Conservation (phyloP, 805 yeast genomes). For the Pichia manshurica region DNA sequence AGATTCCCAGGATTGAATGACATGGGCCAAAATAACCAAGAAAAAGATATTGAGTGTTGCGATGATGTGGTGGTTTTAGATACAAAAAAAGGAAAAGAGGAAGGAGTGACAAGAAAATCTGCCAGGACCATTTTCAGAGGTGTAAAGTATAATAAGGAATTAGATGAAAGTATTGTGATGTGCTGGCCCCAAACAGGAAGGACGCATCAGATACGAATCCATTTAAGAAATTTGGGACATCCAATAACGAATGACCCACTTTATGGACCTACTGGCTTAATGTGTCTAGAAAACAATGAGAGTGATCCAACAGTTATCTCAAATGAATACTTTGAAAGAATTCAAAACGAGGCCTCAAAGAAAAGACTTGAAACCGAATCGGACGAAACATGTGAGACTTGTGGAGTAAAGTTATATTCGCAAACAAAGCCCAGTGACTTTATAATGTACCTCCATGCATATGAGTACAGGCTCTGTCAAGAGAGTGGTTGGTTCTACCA, state of each 20-base stretch:
- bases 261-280: constrained; percentile 18
- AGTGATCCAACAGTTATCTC: background rate
- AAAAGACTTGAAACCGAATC: constrained; percentile 10
- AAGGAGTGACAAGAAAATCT: constrained; percentile 22
- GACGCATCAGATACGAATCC: constrained; percentile 55
- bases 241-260: constrained; percentile 34
- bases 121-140: constrained; percentile 22
- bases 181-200: constrained; percentile 50
- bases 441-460: constrained; percentile 46
- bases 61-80: constrained; percentile 36
- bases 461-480: constrained; percentile 30
- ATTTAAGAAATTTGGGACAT: constrained; percentile 40
- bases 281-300: background rate
- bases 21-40: too few species aligned
- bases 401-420: constrained; percentile 31
- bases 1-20: constrained; percentile 32
- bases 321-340: constrained; percentile 5
- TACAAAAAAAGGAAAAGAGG: constrained; percentile 22
- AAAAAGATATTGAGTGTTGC: constrained; percentile 20
- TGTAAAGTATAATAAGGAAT: constrained; percentile 26
- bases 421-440: constrained; percentile 29
- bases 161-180: constrained; percentile 38
- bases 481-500: constrained; percentile 32
- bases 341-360: constrained; percentile 3
- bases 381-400: constrained; percentile 29